Evolutionary conservation across 129 eudicot genomes (phyloP), one percentile per base, ranked within the genome.

Genomic region (Ambrosia artemisiifolia): DNA sequence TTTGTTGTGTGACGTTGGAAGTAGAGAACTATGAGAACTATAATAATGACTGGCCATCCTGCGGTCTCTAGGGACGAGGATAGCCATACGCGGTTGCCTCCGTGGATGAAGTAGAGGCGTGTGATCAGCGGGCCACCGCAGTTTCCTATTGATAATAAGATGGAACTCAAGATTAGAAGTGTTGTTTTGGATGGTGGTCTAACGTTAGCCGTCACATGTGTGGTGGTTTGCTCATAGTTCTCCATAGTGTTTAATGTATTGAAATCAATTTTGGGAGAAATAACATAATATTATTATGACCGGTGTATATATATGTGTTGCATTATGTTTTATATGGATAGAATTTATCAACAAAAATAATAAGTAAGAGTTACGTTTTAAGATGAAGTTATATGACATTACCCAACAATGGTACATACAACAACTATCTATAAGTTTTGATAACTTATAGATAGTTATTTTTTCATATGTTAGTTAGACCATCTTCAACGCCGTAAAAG

Each of bases 21-120:
- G 73, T 80, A 70, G 71, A 71, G 61, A n/a, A 63, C 7, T n/a
- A 63, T 60, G 68, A 80, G 80, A 35, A 70, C 53, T 2, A 75
- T 0, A 3, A 74, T 47, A 12, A 69, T 78, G 28, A 83, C 56
- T 2, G 83, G 83, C 71, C 74, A 83, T 2, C 83, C 86, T 3
- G 63, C 78, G 20, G 77, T 80, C 5, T 80, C 72, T 6, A 74
- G 46, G 57, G 40, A 42, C 3, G 47, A 43, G 2, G 65, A 56
- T 0, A 83, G 49, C 86, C 86, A 83, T 50, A 83, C 54, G 5
- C 78, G 73, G 43, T 83, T 53, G 81, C 86, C 83, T 1, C 78
- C 81, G 60, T 77, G 83, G 66, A 83, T 17, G 71, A 50, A 83
- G 55, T 83, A 83, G 46, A 83, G 81, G 62, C 86, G 83, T 60